Evolutionary conservation across 2,329 filamentous ascomycete genomes (phyloP), one percentile per base, ranked within the genome.

Genomic region (Microcyclospora tardicrescens): DNA sequence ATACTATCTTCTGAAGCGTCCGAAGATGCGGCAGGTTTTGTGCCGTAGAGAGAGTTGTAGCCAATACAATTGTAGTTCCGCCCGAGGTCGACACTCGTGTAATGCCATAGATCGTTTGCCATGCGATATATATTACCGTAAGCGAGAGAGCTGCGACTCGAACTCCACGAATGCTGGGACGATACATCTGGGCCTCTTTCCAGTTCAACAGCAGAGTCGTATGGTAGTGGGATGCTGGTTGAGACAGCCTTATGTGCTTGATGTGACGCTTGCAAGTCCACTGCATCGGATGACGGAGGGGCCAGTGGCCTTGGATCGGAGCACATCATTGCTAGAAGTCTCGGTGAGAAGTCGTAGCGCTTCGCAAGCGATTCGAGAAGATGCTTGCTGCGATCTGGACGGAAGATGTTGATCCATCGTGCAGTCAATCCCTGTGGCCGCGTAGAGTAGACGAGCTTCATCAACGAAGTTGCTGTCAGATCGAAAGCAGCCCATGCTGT

Each of bases 341-440:
- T 68, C 19, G 73, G 72, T 0, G 81, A 83, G 48, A 86, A 80
- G 34, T 73, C 72, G 54, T 84, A 86, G 36, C 72, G 66, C 28
- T 64, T 61, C 12, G 73, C 77, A 16, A 85, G 66, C 13, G 67
- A 61, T 47, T 66, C 63, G 33, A 85, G 66, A 9, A 71, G 53
- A 2, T 71, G 64, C 28, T 62, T 64, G 49, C 84, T 79, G 13
- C 60, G 57, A 49, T 75, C 72, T 0, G 80, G 80, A 34, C 73
- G 68, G 77, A 79, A 86, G 16, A 86, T 69, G 45, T 85, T 83
- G 48, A 85, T 83, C 81, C 81, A 86, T 57, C 80, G 68, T 3
- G 81, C 76, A 43, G 66, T 69, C 34, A 68, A 60, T 35, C 62
- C 65, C 31, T 59, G 60, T 2, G 70, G 66, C 40, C 67, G 63